Percentiles rank a stretch among this genome's conserved stretches.
Evolutionary conservation across 2,329 filamentous ascomycete genomes (phyloP).

Genomic region (Dothistroma pini): DNA sequence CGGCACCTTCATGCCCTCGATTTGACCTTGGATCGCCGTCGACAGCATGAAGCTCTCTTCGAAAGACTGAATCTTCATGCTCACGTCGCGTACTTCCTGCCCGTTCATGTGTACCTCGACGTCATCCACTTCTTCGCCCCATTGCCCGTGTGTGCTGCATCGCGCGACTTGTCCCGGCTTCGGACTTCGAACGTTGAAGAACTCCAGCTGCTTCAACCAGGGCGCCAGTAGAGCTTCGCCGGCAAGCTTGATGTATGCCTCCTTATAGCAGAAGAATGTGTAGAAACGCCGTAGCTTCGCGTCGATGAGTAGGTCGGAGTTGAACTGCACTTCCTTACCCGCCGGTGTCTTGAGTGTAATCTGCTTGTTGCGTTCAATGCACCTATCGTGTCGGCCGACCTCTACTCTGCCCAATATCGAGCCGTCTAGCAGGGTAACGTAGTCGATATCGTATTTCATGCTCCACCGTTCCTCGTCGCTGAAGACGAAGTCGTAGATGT

Average conservation of each 20-base stretch:
- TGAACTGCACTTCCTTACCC: conserved; percentile 38
- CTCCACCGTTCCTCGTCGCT: conserved; percentile 57
- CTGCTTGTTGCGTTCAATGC: conserved; percentile 37
- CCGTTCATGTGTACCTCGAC: conserved; percentile 51
- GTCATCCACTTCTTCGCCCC: conserved; percentile 47
- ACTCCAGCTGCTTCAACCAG: conserved; percentile 69
- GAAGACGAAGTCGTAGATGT: conserved; percentile 69
- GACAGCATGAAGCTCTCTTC: conserved; percentile 58
- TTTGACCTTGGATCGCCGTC: conserved; percentile 46
- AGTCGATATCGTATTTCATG: conserved; percentile 55
- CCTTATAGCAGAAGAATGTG: conserved; percentile 72
- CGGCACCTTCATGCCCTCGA: conserved; percentile 31
- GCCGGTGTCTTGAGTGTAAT: conserved; percentile 38
- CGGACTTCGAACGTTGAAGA: conserved; percentile 60
- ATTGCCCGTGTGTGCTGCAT: conserved; percentile 43
- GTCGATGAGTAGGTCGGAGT: conserved; percentile 51
- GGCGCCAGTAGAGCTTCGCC: conserved; percentile 71
- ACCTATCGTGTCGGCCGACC: conserved; percentile 44
- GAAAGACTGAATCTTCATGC: conserved; percentile 56
- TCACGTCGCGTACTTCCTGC: conserved; percentile 48
- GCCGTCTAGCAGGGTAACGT: conserved; percentile 46
- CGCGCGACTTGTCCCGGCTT: conserved; percentile 40
- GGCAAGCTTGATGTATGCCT: conserved; percentile 79
- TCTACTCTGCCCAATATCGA: conserved; percentile 38
- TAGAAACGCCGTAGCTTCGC: conserved; percentile 68